Percentiles rank a stretch among this genome's conserved stretches.
These are phyloP conservation scores for Starmerella apis DNA, from an alignment of 805 yeast genomes.

Conservation along the genomic window DNA sequence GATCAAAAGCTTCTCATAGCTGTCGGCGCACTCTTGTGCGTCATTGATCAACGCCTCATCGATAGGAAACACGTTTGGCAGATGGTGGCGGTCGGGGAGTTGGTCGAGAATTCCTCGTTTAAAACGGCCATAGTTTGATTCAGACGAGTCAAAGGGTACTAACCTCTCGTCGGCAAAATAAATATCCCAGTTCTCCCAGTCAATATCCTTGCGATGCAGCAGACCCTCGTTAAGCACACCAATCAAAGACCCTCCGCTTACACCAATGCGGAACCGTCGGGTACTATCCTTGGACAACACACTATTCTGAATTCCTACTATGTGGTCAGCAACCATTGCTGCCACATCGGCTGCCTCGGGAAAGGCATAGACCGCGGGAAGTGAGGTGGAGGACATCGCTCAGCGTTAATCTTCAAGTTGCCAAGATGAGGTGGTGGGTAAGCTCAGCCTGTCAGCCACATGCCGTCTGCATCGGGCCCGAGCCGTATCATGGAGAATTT, in stretches of 20 bases:
- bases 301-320: slow-evolving; percentile 74
- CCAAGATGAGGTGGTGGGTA: slow-evolving; percentile 5
- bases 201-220: slow-evolving; percentile 60
- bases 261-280: slow-evolving; percentile 75
- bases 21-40: slow-evolving; percentile 83
- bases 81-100: slow-evolving; percentile 40
- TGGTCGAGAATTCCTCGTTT: slow-evolving; percentile 70
- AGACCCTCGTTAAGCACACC: slow-evolving; percentile 81
- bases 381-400: slow-evolving; percentile 16
- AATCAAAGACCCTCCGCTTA: slow-evolving; percentile 87
- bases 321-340: slow-evolving; percentile 93
- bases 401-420: slow-evolving; percentile 2
- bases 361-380: slow-evolving; percentile 82
- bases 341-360: slow-evolving; percentile 86
- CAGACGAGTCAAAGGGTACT: slow-evolving; percentile 73
- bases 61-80: slow-evolving; percentile 73
- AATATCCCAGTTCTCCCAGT: slow-evolving; percentile 91
- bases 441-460: slow-evolving; percentile 1
- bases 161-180: slow-evolving; percentile 94
- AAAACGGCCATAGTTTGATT: slow-evolving; percentile 84
- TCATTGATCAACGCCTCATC: slow-evolving; percentile 55
- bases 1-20: slow-evolving; percentile 75
- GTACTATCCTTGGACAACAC: slow-evolving; percentile 37
- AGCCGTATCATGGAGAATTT: not conserved
- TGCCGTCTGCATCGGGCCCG: not conserved